Evolutionary conservation across 2,329 filamentous ascomycete species (phyloP), one percentile per base, ranked within the genome.

Genomic region (Penicillium sp.): DNA sequence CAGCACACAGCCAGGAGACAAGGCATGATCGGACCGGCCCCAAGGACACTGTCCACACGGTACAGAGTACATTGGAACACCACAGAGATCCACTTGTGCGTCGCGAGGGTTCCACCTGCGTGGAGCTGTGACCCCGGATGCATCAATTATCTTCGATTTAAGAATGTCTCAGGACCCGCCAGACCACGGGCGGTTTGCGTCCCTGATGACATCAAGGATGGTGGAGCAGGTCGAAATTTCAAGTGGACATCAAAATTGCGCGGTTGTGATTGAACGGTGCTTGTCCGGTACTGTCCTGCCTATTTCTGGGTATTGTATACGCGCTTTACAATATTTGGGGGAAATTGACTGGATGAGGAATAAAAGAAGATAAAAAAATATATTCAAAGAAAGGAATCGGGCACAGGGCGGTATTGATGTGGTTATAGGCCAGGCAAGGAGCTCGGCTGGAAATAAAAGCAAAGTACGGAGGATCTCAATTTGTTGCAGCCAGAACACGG

Each of bases 121-220:
- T 63, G 55, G 58, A 63, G 53, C 34, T 59, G 58, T 52, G 56
- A 53, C 51, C 51, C 60, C 62, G 67, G 42, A 68, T 66, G 66
- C 68, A 67, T 70, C 67, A 67, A 67, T 65, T 55, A 66, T 52
- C 56, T 49, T 62, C 45, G 54, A 61, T 65, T n/a, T 69, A 71
- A 70, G 67, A 68, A 70, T 71, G 66, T 57, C 55, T 58, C 50
- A 51, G 14, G 18, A 40, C 62, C 57, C 52, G 31, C 31, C 31
- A 10, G 51, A 18, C 19, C 47, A 3, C 29, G 34, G 21, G 49
- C 49, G 52, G 56, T 47, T 52, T 55, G 57, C 54, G 59, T 63
- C 62, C 60, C 63, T 57, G 55, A 63, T 64, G 63, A 65, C 58
- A 64, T 65, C 62, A 65, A 39, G 9, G 37, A 18, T 3, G 39